These are phyloP conservation scores for Paspalum notatum DNA, from an alignment of 176 grass and related monocot genomes.

Conservation along the genomic window DNA sequence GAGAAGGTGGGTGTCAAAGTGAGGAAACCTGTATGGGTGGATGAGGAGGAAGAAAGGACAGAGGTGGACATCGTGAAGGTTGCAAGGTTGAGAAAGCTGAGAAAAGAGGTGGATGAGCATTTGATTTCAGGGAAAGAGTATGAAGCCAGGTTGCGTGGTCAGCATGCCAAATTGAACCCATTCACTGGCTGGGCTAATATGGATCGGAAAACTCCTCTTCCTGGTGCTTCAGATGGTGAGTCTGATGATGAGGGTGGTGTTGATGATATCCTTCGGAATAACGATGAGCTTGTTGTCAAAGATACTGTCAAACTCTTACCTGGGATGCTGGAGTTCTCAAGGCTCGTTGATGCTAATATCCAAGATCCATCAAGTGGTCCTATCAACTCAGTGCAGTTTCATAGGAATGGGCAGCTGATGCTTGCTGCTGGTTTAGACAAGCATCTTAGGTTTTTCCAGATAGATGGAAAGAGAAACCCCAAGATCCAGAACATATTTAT, in stretches of 20 bases:
- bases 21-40: slow-evolving; percentile 68
- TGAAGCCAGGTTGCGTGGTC: slow-evolving; percentile 54
- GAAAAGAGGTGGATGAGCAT: slow-evolving; percentile 59
- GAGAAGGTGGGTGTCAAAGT: slow-evolving; percentile 5
- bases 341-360: slow-evolving; percentile 70
- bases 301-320: slow-evolving; percentile 65
- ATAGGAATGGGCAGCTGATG: slow-evolving; percentile 78
- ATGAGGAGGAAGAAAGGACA: slow-evolving; percentile 67
- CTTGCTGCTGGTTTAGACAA: slow-evolving; percentile 73
- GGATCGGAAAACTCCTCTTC: slow-evolving; percentile 29
- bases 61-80: slow-evolving; percentile 66
- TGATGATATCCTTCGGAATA: slow-evolving; percentile 53
- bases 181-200: slow-evolving; percentile 68
- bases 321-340: slow-evolving; percentile 71
- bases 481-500: slow-evolving; percentile 80
- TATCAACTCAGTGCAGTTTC: slow-evolving; percentile 89
- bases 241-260: slow-evolving; percentile 60
- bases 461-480: slow-evolving; percentile 78
- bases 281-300: slow-evolving; percentile 53
- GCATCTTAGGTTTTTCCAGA: slow-evolving; percentile 75
- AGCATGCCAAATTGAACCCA: slow-evolving; percentile 76
- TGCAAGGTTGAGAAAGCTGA: slow-evolving; percentile 71
- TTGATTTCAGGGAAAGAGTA: slow-evolving; percentile 72
- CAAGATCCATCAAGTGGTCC: slow-evolving; percentile 65
- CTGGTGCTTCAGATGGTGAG: background rate